These are phyloP conservation scores for Xylariaceae sp. DNA, from an alignment of 2,329 filamentous ascomycete genomes.

Conservation along the genomic window DNA sequence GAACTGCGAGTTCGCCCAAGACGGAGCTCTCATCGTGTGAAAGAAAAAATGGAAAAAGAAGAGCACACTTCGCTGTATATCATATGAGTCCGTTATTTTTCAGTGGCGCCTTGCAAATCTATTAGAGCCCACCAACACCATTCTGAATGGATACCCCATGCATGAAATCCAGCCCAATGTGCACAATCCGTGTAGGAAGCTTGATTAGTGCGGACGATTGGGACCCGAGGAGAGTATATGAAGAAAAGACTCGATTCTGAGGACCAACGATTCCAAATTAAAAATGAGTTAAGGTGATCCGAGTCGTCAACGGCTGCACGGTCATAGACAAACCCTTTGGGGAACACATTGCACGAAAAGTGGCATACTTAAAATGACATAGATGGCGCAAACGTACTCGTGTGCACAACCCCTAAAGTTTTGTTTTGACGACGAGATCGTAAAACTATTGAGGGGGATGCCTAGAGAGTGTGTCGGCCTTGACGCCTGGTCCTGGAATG, in stretches of 20 bases:
- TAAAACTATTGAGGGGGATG: constrained; percentile 18
- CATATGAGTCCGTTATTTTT: neutral
- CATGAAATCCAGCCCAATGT: neutral
- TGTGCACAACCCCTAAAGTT: neutral
- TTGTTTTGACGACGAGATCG: neutral
- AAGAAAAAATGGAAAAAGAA: constrained; percentile 2
- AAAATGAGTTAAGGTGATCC: neutral
- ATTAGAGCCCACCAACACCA: neutral
- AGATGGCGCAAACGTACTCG: neutral
- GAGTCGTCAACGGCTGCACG: neutral
- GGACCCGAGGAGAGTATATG: neutral
- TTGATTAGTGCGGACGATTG: neutral
- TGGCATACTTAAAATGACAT: neutral
- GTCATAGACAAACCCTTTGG: neutral
- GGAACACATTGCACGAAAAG: neutral
- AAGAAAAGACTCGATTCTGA: neutral
- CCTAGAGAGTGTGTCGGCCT: constrained; percentile 18
- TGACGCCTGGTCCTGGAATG: constrained; percentile 13
- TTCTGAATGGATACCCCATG: neutral
- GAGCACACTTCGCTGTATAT: constrained; percentile 5
- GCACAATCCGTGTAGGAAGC: neutral
- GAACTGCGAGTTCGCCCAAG: constrained; percentile 3
- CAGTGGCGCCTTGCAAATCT: neutral
- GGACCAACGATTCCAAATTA: neutral
- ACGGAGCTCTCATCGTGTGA: constrained; percentile 4